Conservation (phyloP, 177 flowering plant genomes). For the Telopea speciosissima region DNA sequence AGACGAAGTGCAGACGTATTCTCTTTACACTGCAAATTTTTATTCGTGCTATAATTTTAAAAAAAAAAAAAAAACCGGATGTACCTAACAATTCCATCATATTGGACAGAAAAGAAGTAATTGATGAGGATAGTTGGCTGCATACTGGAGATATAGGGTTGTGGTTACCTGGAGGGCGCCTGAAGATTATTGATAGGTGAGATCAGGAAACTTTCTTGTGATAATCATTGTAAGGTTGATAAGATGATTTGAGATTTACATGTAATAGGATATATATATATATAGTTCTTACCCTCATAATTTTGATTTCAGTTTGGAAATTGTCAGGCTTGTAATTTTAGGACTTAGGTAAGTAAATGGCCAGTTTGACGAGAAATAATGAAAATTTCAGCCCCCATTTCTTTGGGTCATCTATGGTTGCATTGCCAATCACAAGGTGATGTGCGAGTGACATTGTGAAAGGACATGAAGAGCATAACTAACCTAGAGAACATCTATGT, state of each 20-base stretch:
- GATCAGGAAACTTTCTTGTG: constrained; percentile 5
- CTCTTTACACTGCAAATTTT: constrained; percentile 6
- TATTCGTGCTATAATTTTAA: neutral
- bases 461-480: too few relatives aligned
- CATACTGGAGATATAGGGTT: constrained; percentile 95
- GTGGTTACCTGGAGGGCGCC: constrained; percentile 84
- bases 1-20: constrained; percentile 92
- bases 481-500: too few relatives aligned
- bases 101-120: constrained; percentile 70
- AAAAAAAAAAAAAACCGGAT: neutral
- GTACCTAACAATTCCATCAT: constrained; percentile 2
- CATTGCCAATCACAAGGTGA: too few relatives aligned
- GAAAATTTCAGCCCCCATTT: too few relatives aligned
- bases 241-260: neutral
- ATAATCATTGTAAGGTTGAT: neutral
- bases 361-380: too few relatives aligned
- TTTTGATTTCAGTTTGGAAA: too few relatives aligned
- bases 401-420: too few relatives aligned
- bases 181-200: constrained; percentile 93
- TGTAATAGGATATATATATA: too few relatives aligned
- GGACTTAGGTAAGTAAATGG: too few relatives aligned
- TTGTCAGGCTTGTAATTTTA: too few relatives aligned
- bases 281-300: too few relatives aligned
- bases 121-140: constrained; percentile 93
- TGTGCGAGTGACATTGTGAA: too few relatives aligned